Evolutionary conservation across 805 yeast species (phyloP), one percentile per base, ranked within the genome.

Genomic region (Metschnikowia picachoensis): DNA sequence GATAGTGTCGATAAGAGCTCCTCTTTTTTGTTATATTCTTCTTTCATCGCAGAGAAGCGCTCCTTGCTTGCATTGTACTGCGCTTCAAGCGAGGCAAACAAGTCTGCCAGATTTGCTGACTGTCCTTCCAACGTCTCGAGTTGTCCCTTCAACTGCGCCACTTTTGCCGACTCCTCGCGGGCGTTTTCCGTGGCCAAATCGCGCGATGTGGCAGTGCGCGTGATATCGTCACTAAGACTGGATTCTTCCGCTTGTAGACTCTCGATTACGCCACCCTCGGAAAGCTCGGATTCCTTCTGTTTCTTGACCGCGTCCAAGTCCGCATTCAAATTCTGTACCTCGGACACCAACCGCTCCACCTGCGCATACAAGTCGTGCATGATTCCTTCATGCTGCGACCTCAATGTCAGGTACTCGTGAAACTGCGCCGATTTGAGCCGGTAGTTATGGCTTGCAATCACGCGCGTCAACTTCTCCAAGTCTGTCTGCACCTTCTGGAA

Each of bases 401-500:
- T 65, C 3, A 68, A 61, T 9, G 69, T 69, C 36, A 78, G 67
- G 40, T 78, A 74, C 31, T 75, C 64, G 35, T 68, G 62, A 46
- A 71, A 75, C 45, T 67, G 72, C 15, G 61, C 60, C 6, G 73
- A 67, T 49, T 71, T 68, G 14, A 59, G 56, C 30, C 73, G 60
- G 60, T 79, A 91, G 56, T 86, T 90, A 60, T 85, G 85, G 8
- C 96, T 91, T 40, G 83, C 83, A 1, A 89, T 86, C 1, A 88
- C 76, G 54, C 86, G 76, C 14, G 85, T 74, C 30, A 86, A 66
- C 36, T 83, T 82, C 63, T 92, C 97, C 48, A 87, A 69, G 56
- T 87, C 90, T 7, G 87, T 73, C 56, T 87, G 94, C 10, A 86
- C 79, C 47, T 86, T 89, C 67, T 92, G 97, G 63, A 77, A 91